phyloP scores from a whole-genome alignment of 208 protist species.

The Leishmania lainsoni region DNA sequence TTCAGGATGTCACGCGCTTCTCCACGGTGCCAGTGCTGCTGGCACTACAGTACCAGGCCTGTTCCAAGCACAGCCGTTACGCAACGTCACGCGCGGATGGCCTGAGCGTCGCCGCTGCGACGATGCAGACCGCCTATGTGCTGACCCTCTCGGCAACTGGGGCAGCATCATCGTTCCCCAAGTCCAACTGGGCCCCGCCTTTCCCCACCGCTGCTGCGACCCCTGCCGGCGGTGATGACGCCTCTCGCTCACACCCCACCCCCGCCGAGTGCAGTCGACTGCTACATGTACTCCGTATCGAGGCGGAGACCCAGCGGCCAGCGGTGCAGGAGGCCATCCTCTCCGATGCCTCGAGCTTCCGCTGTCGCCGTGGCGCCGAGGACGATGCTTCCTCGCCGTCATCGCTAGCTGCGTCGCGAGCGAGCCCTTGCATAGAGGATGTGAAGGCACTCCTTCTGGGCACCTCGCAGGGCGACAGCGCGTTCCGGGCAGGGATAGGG shows the following conservation, averaged over 20 bases:
- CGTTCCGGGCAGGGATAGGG: too few species aligned
- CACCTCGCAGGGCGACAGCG: not conserved
- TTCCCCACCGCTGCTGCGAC: not conserved
- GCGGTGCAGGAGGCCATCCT: conserved; percentile 12
- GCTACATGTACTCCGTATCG: not conserved
- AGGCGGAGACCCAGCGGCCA: conserved; percentile 3
- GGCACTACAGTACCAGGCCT: conserved; percentile 39
- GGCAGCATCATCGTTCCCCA: not conserved
- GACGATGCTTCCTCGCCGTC: not conserved
- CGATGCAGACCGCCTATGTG: conserved; percentile 21
- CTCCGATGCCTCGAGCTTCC: conserved; percentile 7
- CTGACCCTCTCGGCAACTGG: conserved; percentile 7
- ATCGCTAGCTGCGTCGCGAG: not conserved
- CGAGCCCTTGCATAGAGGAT: not conserved
- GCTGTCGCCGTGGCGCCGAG: not conserved
- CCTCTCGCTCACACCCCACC: not conserved
- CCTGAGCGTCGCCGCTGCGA: conserved; percentile 1
- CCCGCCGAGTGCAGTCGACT: not conserved
- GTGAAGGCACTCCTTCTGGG: conserved; percentile 31
- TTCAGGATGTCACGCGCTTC: conserved; percentile 37
- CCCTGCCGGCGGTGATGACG: not conserved
- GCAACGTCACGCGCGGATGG: conserved; percentile 11
- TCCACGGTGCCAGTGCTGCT: conserved; percentile 37
- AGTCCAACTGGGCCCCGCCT: not conserved
- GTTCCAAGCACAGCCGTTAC: conserved; percentile 23